phyloP scores from a whole-genome alignment of 2,329 filamentous ascomycete genomes.

The Apiospora hydei region DNA sequence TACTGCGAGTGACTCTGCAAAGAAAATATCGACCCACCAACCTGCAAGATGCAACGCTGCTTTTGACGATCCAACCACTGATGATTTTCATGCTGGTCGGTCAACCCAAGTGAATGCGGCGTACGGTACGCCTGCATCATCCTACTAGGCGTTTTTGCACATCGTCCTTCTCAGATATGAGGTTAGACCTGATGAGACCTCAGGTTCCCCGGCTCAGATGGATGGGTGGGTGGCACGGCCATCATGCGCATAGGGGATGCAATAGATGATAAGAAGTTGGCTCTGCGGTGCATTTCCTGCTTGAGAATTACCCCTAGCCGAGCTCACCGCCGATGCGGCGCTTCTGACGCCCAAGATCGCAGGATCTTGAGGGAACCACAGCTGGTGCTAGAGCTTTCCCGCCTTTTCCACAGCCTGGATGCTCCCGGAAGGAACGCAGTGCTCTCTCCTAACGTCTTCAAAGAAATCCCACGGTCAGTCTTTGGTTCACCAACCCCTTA shows the following conservation, averaged over 20 bases:
- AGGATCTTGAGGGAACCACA: neutral
- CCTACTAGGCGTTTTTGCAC: neutral
- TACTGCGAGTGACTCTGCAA: neutral
- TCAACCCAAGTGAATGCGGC: neutral
- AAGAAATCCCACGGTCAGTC: neutral
- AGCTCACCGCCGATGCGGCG: neutral
- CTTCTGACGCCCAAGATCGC: neutral
- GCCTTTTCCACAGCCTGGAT: neutral
- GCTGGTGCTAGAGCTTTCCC: neutral
- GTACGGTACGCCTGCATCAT: neutral
- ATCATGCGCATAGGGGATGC: neutral
- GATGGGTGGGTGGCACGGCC: neutral
- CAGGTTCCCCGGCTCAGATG: neutral
- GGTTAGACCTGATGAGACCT: neutral
- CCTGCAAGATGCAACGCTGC: slow-evolving; percentile 14
- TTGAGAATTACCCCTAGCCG: neutral
- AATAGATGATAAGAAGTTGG: neutral
- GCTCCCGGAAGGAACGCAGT: too few relatives aligned
- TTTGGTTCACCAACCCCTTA: neutral
- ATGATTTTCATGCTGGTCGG: neutral
- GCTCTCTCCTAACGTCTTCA: too few relatives aligned
- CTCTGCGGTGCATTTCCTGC: neutral
- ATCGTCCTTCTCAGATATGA: neutral
- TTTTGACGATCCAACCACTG: neutral
- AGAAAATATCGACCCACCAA: neutral